phyloP scores from a whole-genome alignment of 1,284 basidiomycete genomes.

The Pyrrhoderma noxium region DNA sequence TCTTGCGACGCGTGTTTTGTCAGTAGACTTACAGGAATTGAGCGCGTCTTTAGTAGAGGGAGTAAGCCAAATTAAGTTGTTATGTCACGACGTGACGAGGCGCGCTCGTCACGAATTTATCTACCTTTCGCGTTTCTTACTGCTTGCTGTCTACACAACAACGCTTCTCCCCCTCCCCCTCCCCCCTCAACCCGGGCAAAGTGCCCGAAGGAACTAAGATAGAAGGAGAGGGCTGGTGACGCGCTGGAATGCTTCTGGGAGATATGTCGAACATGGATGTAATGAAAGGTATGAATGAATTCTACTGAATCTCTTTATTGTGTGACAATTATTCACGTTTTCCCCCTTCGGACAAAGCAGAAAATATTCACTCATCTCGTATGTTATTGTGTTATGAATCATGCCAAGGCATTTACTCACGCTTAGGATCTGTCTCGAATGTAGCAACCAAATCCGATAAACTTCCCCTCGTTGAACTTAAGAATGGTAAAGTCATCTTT shows the following conservation, averaged over 20 bases:
- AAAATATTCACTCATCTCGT: constrained; percentile 2
- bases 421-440: background rate
- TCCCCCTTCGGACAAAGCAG: background rate
- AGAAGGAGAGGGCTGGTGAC: no score
- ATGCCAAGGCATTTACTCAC: background rate
- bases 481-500: constrained; percentile 69
- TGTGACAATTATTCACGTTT: no score
- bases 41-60: background rate
- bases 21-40: constrained; percentile 9
- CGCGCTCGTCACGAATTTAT: constrained; percentile 27
- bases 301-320: no score
- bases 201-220: no score
- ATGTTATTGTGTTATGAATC: background rate
- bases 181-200: no score
- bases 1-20: constrained; percentile 25
- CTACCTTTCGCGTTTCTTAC: constrained; percentile 24
- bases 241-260: constrained; percentile 21
- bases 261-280: constrained; percentile 33
- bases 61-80: no score
- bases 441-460: constrained; percentile 32
- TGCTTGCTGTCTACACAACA: constrained; percentile 11
- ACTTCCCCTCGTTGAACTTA: constrained; percentile 49
- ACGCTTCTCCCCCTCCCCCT: background rate
- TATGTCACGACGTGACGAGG: background rate
- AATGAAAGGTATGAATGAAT: constrained; percentile 31